Evolutionary conservation across 2,329 filamentous ascomycete species (phyloP).

Genomic region (Alternaria dauci): DNA sequence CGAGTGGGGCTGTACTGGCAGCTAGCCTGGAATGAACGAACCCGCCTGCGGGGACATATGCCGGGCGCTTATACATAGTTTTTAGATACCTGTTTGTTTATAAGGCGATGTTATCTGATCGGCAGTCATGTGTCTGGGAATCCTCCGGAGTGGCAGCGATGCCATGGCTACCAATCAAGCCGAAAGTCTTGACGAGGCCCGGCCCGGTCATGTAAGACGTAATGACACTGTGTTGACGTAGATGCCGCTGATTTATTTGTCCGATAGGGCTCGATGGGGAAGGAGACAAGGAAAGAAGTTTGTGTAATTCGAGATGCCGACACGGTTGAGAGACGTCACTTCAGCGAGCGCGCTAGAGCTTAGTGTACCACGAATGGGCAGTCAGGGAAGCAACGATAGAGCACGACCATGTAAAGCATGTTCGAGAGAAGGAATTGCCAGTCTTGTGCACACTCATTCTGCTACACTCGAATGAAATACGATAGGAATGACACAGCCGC

Average conservation of each 20-base stretch:
- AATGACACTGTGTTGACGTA: background rate
- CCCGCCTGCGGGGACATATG: constrained; percentile 10
- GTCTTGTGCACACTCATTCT: background rate
- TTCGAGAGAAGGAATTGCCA: background rate
- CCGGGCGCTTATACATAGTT: constrained; percentile 11
- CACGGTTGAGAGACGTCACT: background rate
- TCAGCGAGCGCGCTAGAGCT: constrained; percentile 1
- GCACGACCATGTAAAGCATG: background rate
- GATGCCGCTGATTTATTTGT: background rate
- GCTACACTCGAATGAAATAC: background rate
- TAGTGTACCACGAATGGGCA: constrained; percentile 10
- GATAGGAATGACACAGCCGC: background rate
- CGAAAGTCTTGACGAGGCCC: background rate
- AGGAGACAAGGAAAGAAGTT: background rate
- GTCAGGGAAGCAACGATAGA: constrained; percentile 4
- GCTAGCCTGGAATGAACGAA: background rate
- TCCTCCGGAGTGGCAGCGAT: background rate
- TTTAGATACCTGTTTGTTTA: background rate
- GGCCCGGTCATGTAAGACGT: background rate
- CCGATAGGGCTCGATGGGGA: background rate
- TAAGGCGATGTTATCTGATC: background rate
- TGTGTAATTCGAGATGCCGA: background rate
- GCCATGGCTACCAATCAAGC: background rate
- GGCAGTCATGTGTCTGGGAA: background rate
- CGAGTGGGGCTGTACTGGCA: constrained; percentile 9